Conservation (phyloP, 1,284 basidiomycete genomes). For the Cystobasidiaceae sp. region DNA sequence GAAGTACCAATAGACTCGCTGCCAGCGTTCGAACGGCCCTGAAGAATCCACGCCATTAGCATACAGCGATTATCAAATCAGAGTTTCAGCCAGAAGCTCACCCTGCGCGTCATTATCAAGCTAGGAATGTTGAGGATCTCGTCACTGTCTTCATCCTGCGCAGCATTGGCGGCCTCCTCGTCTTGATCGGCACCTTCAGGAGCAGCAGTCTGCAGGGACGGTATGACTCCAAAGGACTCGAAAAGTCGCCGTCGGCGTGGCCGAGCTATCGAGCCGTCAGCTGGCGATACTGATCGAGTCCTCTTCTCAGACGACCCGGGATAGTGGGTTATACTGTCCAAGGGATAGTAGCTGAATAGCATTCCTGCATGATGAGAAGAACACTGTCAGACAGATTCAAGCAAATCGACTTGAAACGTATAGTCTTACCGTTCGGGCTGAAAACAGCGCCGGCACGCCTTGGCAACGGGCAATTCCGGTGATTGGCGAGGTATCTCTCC, state of each 20-base stretch:
- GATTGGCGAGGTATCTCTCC: constrained; percentile 51
- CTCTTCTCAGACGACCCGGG: constrained; percentile 41
- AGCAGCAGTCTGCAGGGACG: constrained; percentile 8
- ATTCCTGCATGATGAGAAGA: constrained; percentile 56
- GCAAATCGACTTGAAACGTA: not conserved
- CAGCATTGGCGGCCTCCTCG: constrained; percentile 3
- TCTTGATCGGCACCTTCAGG: constrained; percentile 2
- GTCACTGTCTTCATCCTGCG: constrained; percentile 24
- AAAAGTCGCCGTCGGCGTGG: constrained; percentile 16
- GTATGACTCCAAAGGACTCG: constrained; percentile 31
- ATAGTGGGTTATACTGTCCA: constrained; percentile 43
- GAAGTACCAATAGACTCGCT: constrained; percentile 59
- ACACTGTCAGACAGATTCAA: not conserved
- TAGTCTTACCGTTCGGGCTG: constrained; percentile 67
- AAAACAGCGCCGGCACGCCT: constrained; percentile 75
- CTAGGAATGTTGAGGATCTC: constrained; percentile 3
- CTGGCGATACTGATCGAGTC: constrained; percentile 45
- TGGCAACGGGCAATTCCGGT: constrained; percentile 74
- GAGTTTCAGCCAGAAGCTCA: not conserved
- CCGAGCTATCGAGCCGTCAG: constrained; percentile 32
- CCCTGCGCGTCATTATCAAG: not conserved
- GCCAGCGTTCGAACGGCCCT: constrained; percentile 47
- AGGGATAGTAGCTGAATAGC: constrained; percentile 76
- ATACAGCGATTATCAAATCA: not conserved
- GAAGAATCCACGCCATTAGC: not conserved